Conservation (phyloP, 2,329 filamentous ascomycete genomes). For the Aspergillus tanneri region DNA sequence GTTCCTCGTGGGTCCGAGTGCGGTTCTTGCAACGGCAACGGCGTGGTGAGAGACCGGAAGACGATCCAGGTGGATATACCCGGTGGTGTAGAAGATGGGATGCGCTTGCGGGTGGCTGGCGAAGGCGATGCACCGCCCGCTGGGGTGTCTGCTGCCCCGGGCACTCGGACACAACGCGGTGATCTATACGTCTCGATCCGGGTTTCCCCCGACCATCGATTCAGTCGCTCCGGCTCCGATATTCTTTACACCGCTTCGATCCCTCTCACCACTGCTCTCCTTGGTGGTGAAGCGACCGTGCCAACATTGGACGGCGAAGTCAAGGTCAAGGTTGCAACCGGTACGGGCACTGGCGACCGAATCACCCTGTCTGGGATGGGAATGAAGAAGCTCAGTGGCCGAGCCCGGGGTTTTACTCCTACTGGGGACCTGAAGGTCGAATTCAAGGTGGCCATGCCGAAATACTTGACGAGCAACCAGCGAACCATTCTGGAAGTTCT, state of each 20-base stretch:
- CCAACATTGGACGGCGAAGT: conserved; percentile 89
- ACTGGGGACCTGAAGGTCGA: conserved; percentile 87
- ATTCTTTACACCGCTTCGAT: conserved; percentile 90
- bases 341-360: conserved; percentile 88
- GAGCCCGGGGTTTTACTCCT: conserved; percentile 54
- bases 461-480: conserved; percentile 88
- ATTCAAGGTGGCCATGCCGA: conserved; percentile 93
- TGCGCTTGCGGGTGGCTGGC: conserved; percentile 80
- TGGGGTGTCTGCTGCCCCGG: conserved; percentile 64
- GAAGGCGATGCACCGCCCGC: conserved; percentile 85
- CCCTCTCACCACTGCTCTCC: conserved; percentile 85
- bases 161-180: conserved; percentile 67
- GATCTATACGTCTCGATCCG: conserved; percentile 90
- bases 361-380: conserved; percentile 88
- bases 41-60: conserved; percentile 78
- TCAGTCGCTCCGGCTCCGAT: conserved; percentile 82
- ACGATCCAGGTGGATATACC: conserved; percentile 89
- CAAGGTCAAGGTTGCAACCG: conserved; percentile 85
- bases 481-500: conserved; percentile 92
- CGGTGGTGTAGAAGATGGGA: conserved; percentile 92
- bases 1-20: conserved; percentile 82
- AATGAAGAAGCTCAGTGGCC: conserved; percentile 78
- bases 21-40: conserved; percentile 73
- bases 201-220: conserved; percentile 86
- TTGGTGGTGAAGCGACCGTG: conserved; percentile 85